Evolutionary conservation across 805 yeast genomes (phyloP).

Genomic region (Candida germanica): DNA sequence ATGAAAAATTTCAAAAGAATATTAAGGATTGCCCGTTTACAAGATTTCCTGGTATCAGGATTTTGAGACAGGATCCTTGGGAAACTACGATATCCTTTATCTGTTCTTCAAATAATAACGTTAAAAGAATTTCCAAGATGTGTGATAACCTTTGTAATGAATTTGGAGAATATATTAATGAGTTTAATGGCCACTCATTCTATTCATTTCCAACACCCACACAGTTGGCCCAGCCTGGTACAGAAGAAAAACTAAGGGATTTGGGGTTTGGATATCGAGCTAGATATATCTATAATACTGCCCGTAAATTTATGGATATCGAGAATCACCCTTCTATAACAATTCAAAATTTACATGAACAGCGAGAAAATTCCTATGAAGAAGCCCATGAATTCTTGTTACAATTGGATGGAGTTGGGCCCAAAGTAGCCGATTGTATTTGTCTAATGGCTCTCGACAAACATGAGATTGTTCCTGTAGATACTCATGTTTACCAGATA

Average conservation of each 20-base stretch:
- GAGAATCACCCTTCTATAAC: slow-evolving; percentile 33
- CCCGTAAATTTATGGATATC: slow-evolving; percentile 47
- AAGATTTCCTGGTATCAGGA: slow-evolving; percentile 67
- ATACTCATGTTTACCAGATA: slow-evolving; percentile 90
- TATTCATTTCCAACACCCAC: slow-evolving; percentile 75
- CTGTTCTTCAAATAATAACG: slow-evolving; percentile 94
- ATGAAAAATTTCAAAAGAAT: slow-evolving; percentile 42
- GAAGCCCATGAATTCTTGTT: slow-evolving; percentile 59
- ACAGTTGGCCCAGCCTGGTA: slow-evolving; percentile 35
- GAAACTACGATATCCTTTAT: slow-evolving; percentile 87
- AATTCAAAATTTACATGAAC: slow-evolving; percentile 33
- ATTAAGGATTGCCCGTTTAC: slow-evolving; percentile 31
- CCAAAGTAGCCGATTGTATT: slow-evolving; percentile 97
- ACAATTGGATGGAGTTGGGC: slow-evolving; percentile 85
- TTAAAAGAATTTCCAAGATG: slow-evolving; percentile 89
- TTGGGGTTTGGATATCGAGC: slow-evolving; percentile 90
- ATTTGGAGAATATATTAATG: slow-evolving; percentile 61
- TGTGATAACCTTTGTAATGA: slow-evolving; percentile 72
- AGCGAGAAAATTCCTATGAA: slow-evolving; percentile 47
- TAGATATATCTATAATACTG: slow-evolving; percentile 78
- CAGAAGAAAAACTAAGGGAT: slow-evolving; percentile 42
- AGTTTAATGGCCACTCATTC: slow-evolving; percentile 52
- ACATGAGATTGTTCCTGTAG: slow-evolving; percentile 88
- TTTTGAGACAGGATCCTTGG: slow-evolving; percentile 95
- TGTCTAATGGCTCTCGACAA: slow-evolving; percentile 87